These are phyloP conservation scores for Wickerhamiella hasegawae DNA, from an alignment of 805 yeast genomes.

Conservation along the genomic window DNA sequence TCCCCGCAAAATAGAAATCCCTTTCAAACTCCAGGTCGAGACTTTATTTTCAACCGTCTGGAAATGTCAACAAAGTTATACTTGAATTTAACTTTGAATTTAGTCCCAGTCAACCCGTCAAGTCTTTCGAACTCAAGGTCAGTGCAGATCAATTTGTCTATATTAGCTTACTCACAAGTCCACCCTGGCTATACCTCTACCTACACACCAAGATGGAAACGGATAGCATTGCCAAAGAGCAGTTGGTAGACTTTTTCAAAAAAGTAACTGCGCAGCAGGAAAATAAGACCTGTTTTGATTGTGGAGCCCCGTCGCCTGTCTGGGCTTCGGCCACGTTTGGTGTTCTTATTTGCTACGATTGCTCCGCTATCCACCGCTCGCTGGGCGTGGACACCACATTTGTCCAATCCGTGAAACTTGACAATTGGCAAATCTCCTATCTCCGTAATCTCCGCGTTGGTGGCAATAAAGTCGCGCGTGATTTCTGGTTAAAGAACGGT, in stretches of 20 bases:
- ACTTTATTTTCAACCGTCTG: too few species aligned
- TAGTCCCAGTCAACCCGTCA: too few species aligned
- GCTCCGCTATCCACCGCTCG: conserved; percentile 90
- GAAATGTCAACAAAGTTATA: too few species aligned
- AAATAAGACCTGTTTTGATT: conserved; percentile 77
- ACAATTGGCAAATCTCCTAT: conserved; percentile 86
- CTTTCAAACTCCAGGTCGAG: too few species aligned
- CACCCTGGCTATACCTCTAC: too few species aligned
- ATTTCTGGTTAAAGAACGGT: conserved; percentile 69
- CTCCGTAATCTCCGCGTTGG: conserved; percentile 86
- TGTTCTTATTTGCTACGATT: conserved; percentile 78
- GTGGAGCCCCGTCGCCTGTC: conserved; percentile 85
- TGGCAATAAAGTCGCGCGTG: conserved; percentile 78
- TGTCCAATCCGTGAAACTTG: conserved; percentile 82
- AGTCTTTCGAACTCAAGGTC: too few species aligned
- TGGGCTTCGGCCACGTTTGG: conserved; percentile 99
- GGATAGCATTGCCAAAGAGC: conserved; percentile 33
- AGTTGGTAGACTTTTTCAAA: conserved; percentile 47
- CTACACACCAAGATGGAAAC: too few species aligned
- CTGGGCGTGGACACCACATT: conserved; percentile 92
- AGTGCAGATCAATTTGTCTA: too few species aligned
- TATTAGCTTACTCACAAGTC: too few species aligned
- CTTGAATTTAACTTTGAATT: too few species aligned
- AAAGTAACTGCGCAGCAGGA: conserved; percentile 50
- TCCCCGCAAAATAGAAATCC: too few species aligned